phyloP scores from a whole-genome alignment of 1,284 basidiomycete genomes.

The Xerocomus minutiporus region DNA sequence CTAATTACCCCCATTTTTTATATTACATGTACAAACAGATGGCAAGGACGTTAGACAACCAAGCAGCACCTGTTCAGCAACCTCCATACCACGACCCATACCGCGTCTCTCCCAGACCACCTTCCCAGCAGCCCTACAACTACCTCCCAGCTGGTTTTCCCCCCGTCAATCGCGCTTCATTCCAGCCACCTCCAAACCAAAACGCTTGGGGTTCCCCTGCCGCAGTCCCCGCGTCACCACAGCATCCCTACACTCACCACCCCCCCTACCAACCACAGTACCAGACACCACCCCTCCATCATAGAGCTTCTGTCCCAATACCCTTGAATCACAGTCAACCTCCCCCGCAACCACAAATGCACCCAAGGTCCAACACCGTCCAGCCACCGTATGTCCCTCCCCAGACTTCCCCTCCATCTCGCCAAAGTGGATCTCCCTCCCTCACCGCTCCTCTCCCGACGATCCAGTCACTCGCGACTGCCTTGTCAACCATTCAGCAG shows the following conservation, averaged over 20 bases:
- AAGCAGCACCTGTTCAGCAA: constrained; percentile 28
- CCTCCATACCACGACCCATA: constrained; percentile 17
- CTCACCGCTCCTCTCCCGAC: constrained; percentile 65
- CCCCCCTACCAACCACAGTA: constrained; percentile 15
- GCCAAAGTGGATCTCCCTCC: constrained; percentile 37
- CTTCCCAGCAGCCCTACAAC: constrained; percentile 15
- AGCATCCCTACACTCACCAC: constrained; percentile 16
- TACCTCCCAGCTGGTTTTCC: constrained; percentile 14
- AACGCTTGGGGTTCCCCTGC: constrained; percentile 13
- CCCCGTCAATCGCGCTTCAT: constrained; percentile 15
- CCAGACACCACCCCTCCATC: constrained; percentile 22
- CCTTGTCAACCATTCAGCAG: constrained; percentile 45
- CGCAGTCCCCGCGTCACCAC: constrained; percentile 19
- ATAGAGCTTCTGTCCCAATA: constrained; percentile 18
- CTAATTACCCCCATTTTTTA: constrained; percentile 16
- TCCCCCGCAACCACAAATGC: constrained; percentile 20
- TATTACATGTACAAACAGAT: constrained; percentile 46
- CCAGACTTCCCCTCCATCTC: constrained; percentile 27
- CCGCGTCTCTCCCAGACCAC: constrained; percentile 24
- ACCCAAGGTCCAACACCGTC: constrained; percentile 14
- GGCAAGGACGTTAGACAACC: constrained; percentile 55
- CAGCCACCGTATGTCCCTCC: constrained; percentile 27
- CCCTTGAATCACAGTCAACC: constrained; percentile 14
- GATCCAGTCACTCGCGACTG: constrained; percentile 48
- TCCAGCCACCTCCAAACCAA: constrained; percentile 14